Evolutionary conservation across 2,329 filamentous ascomycete genomes (phyloP).

Genomic region (Hymenoscyphus fructigenus): DNA sequence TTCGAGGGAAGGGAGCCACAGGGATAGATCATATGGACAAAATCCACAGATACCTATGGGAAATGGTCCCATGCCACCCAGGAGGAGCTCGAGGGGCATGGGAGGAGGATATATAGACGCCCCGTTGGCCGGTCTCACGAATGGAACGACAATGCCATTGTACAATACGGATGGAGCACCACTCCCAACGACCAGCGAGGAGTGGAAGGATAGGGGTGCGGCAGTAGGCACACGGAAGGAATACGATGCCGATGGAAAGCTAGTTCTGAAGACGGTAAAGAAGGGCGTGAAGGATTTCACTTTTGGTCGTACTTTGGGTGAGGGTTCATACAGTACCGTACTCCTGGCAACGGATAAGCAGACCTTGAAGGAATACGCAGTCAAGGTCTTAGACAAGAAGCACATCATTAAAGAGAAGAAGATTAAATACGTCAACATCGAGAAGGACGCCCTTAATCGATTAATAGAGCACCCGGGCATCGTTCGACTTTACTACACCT

Average conservation of each 20-base stretch:
- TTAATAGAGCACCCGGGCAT: slow-evolving; percentile 96
- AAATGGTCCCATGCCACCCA: slow-evolving; percentile 67
- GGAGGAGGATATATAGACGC: slow-evolving; percentile 52
- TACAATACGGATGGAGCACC: slow-evolving; percentile 58
- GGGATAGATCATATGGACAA: slow-evolving; percentile 66
- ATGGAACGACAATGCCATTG: slow-evolving; percentile 38
- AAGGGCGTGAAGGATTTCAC: slow-evolving; percentile 97
- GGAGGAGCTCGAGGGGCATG: slow-evolving; percentile 73
- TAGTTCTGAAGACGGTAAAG: slow-evolving; percentile 81
- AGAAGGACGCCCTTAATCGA: slow-evolving; percentile 95
- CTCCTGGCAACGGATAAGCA: slow-evolving; percentile 90
- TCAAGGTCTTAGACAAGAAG: slow-evolving; percentile 96
- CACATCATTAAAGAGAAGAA: slow-evolving; percentile 99
- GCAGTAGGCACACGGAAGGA: slow-evolving; percentile 80
- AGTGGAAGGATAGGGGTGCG: slow-evolving; percentile 96
- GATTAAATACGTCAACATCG: slow-evolving; percentile 99
- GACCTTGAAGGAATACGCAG: slow-evolving; percentile 92
- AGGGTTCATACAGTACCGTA: slow-evolving; percentile 97
- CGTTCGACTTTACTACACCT: slow-evolving; percentile 96
- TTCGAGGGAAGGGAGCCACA: slow-evolving; percentile 67
- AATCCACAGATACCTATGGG: slow-evolving; percentile 50
- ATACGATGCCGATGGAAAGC: slow-evolving; percentile 79
- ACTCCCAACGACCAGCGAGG: slow-evolving; percentile 67
- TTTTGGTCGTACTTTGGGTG: slow-evolving; percentile 86
- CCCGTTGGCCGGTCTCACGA: slow-evolving; percentile 27